Evolutionary conservation across 2,329 filamentous ascomycete species (phyloP), one percentile per base, ranked within the genome.

Genomic region (Exutisphaerella laricina): DNA sequence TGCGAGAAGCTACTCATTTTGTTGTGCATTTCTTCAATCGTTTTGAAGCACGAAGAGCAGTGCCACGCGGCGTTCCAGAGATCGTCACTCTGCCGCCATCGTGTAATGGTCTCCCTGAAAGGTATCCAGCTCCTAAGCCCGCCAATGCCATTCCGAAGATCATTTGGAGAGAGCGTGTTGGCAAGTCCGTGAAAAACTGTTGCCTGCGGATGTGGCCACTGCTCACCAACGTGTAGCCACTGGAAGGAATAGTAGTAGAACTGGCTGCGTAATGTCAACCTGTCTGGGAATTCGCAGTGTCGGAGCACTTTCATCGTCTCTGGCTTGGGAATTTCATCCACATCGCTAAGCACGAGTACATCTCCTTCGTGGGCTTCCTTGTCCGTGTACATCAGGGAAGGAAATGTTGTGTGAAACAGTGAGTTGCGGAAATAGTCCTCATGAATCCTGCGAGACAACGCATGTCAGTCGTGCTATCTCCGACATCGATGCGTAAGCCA

Each of bases 141-240:
- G 42, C 35, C 30, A 64, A 60, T 25, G 68, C 30, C 70, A 66
- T 49, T 69, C 17, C 78, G 72, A 38, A 82, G 65, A 51, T 78
- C 70, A 18, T 69, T 69, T 0, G 78, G 79, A 14, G 64, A 59
- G 33, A 82, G 63, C 5, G 79, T 82, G 13, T 53, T 45, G 54
- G 64, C 33, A 9, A 58, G 22, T 55, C 71, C 72, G 35, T 68
- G 62, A 58, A 73, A 81, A 42, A 69, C 70, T 2, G 78, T 81
- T 2, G 77, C 79, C 57, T 82, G 76, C 1, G 79, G 78, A 43
- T 80, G 77, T 5, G 65, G 59, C 77, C 78, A 81, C 46, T 75
- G 56, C 23, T 49, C 39, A 5, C 57, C 58, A 14, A 50, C 34
- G 28, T 61, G 57, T 9, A 49, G 48, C 56, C 56, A 60, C 46